Base-by-base conservation (phyloP, 1,139 yeast genomes). In the Scheffersomyces segobiensis region DNA sequence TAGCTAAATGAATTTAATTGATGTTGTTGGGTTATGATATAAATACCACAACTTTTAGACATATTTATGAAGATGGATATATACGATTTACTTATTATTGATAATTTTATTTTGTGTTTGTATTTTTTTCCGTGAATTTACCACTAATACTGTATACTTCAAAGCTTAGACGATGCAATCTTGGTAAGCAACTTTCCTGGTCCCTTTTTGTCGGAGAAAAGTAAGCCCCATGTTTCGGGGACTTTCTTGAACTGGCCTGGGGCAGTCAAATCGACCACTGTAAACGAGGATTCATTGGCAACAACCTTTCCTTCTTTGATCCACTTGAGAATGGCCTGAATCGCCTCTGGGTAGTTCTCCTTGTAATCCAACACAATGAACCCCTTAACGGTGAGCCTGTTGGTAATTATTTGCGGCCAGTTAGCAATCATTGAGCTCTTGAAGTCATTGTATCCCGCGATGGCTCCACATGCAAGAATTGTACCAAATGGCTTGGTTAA, bases 391-490 rank as follows among this genome's bases (percentile, higher is more conserved):
- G 55, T 55, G 47, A 68, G 61, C 51, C 74, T 64, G 62, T 69
- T 71, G 57, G 63, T 63, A 51, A 71, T 66, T 53, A 71, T 72
- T 56, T 69, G 68, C 5, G 67, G 61, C 76, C 76, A 72, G 7
- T 48, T 21, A 17, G 24, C 50, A 7, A 48, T 48, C 50, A 48
- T 48, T 5, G 50, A 48, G 17, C 24, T 48, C 24, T 48, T 48
- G 50, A 48, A 20, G 10, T 48, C 50, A 64, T 86, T 84, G 70
- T 87, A 87, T 56, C 85, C 85, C 46, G 90, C 71, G 62, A 87
- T 84, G 3, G 87, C 80, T 57, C 91, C 92, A 74, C 90, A 86
- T 39, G 86, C 87, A 60, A 86, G 69, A 55, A 87, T 73, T 18
- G 70, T 73, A 53, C 86, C 87, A 55, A 66, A 69, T n/a, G 65